These are phyloP conservation scores for Phytophthora pluvialis DNA, from an alignment of 352 stramenopile species.

Conservation along the genomic window DNA sequence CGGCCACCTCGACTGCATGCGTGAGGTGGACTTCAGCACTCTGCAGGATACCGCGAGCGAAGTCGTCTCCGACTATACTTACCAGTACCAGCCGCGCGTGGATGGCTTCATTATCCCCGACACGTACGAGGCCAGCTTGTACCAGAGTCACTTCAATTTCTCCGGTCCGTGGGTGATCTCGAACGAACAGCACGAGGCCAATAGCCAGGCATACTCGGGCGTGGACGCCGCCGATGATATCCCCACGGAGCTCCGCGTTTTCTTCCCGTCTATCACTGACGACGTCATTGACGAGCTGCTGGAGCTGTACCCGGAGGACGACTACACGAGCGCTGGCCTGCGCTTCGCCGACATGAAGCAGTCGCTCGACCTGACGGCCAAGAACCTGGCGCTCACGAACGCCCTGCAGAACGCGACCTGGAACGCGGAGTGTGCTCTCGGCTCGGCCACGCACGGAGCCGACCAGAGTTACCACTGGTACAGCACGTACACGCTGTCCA, in stretches of 20 bases:
- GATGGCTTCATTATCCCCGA: constrained; percentile 33
- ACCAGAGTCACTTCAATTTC: constrained; percentile 36
- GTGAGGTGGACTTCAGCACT: constrained; percentile 22
- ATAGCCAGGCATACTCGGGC: constrained; percentile 17
- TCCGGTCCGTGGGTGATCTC: constrained; percentile 24
- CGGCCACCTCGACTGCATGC: constrained; percentile 32
- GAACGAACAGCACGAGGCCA: constrained; percentile 27
- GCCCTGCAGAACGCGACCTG: constrained; percentile 29
- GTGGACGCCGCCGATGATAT: constrained; percentile 21
- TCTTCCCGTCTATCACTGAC: constrained; percentile 30
- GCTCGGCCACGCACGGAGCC: constrained; percentile 20
- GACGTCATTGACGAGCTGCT: constrained; percentile 20
- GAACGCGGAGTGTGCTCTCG: constrained; percentile 24
- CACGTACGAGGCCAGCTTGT: constrained; percentile 33
- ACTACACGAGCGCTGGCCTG: constrained; percentile 27
- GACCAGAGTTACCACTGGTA: constrained; percentile 40
- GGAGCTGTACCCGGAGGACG: constrained; percentile 29
- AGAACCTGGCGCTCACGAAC: constrained; percentile 33
- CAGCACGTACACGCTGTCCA: constrained; percentile 34
- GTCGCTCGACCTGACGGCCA: constrained; percentile 26
- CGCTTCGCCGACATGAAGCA: constrained; percentile 37
- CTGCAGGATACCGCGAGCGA: constrained; percentile 10
- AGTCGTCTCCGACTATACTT: constrained; percentile 24
- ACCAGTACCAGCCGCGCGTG: constrained; percentile 36
- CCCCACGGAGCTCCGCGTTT: constrained; percentile 20